Conservation (phyloP, 371 early-diverging fungal genomes). For the Rhizopus stolonifer region DNA sequence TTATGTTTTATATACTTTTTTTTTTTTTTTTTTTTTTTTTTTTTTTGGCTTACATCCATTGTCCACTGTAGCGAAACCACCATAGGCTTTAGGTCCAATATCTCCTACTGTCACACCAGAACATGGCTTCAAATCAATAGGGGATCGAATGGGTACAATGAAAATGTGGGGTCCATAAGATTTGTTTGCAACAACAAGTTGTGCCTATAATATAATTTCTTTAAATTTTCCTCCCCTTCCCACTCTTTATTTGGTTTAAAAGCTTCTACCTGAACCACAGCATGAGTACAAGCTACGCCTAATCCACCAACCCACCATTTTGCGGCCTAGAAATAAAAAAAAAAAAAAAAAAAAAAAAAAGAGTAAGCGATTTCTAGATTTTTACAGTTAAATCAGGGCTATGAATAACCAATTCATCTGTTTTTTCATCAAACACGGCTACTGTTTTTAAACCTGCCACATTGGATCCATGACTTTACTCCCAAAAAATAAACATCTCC, state of each 20-base stretch:
- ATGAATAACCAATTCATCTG: conserved; percentile 84
- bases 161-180: conserved; percentile 81
- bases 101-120: conserved; percentile 88
- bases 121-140: conserved; percentile 63
- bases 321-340: no score
- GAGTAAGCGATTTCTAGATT: no score
- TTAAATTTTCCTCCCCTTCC: conserved; percentile 58
- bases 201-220: conserved; percentile 48
- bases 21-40: neutral
- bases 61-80: conserved; percentile 71
- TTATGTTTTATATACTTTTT: neutral
- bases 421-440: conserved; percentile 72
- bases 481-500: neutral
- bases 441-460: conserved; percentile 83
- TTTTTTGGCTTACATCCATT: conserved; percentile 69
- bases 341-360: no score
- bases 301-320: conserved; percentile 94
- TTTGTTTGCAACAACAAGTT: conserved; percentile 73
- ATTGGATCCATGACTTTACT: conserved; percentile 70
- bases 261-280: conserved; percentile 65
- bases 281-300: conserved; percentile 68
- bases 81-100: conserved; percentile 82
- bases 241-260: no score
- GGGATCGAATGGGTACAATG: conserved; percentile 81
- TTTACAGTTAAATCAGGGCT: conserved; percentile 68